phyloP scores from a whole-genome alignment of 2,329 filamentous ascomycete species.

The Trichoderma sp. region DNA sequence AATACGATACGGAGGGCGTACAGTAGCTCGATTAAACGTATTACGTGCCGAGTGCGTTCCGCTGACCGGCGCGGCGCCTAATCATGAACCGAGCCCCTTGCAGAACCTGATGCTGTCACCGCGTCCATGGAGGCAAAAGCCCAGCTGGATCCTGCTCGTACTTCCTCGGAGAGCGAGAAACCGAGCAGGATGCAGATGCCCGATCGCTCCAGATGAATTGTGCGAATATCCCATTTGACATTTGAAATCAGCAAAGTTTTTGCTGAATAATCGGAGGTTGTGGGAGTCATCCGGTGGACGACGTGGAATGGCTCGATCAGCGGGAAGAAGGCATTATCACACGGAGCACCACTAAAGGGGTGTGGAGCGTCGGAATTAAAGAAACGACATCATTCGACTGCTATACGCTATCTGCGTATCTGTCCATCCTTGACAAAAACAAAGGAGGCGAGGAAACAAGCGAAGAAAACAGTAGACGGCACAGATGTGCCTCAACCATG shows the following conservation, averaged over 20 bases:
- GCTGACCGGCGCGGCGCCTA: neutral
- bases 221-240: neutral
- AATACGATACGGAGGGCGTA: neutral
- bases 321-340: neutral
- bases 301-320: neutral
- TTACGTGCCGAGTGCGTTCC: neutral
- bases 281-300: neutral
- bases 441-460: neutral
- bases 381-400: neutral
- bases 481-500: neutral
- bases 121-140: neutral
- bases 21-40: neutral
- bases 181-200: neutral
- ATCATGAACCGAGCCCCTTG: slow-evolving; percentile 3
- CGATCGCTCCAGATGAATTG: neutral
- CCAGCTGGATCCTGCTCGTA: neutral
- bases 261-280: slow-evolving; percentile 4
- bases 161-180: neutral
- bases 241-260: neutral
- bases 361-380: neutral
- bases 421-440: neutral
- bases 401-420: neutral
- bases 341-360: neutral
- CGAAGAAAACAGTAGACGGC: neutral
- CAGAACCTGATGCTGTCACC: neutral